phyloP scores from a whole-genome alignment of 768 basidiomycete species.

The Cystoderma amianthinum region DNA sequence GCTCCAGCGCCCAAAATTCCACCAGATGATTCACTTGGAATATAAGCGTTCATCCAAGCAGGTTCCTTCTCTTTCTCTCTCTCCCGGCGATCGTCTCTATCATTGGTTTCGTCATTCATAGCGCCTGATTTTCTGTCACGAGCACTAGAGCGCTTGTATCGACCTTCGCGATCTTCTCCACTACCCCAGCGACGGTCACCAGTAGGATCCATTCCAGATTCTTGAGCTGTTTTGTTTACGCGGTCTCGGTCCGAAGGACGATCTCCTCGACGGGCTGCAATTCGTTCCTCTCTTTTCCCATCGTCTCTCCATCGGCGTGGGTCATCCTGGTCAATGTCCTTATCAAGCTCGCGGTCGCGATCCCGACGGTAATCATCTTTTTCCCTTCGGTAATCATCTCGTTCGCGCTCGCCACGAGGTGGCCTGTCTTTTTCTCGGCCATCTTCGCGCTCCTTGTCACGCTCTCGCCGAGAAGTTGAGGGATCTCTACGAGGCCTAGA shows the following conservation, averaged over 20 bases:
- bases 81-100: slow-evolving; percentile 42
- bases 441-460: slow-evolving; percentile 23
- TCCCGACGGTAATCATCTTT: slow-evolving; percentile 28
- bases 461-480: slow-evolving; percentile 46
- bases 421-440: slow-evolving; percentile 35
- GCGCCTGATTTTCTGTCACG: slow-evolving; percentile 48
- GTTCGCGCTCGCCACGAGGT: slow-evolving; percentile 21
- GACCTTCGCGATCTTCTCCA: slow-evolving; percentile 64
- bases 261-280: slow-evolving; percentile 55
- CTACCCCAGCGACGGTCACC: slow-evolving; percentile 51
- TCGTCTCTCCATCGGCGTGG: slow-evolving; percentile 78
- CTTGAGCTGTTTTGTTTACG: slow-evolving; percentile 32
- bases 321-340: slow-evolving; percentile 55
- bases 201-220: slow-evolving; percentile 35
- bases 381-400: slow-evolving; percentile 33
- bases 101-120: slow-evolving; percentile 33
- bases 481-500: slow-evolving; percentile 55
- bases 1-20: slow-evolving; percentile 62
- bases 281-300: slow-evolving; percentile 71
- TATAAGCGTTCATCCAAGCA: slow-evolving; percentile 89
- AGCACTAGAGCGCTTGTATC: slow-evolving; percentile 49
- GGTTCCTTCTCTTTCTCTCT: slow-evolving; percentile 79
- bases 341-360: slow-evolving; percentile 31
- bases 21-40: slow-evolving; percentile 48
- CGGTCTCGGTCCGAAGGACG: slow-evolving; percentile 24